A percentile compares a stretch with the other conserved stretches of the same genome.
These are phyloP conservation scores for Ochetophila trinervis DNA, from an alignment of 306 rosid species.

Conservation along the genomic window DNA sequence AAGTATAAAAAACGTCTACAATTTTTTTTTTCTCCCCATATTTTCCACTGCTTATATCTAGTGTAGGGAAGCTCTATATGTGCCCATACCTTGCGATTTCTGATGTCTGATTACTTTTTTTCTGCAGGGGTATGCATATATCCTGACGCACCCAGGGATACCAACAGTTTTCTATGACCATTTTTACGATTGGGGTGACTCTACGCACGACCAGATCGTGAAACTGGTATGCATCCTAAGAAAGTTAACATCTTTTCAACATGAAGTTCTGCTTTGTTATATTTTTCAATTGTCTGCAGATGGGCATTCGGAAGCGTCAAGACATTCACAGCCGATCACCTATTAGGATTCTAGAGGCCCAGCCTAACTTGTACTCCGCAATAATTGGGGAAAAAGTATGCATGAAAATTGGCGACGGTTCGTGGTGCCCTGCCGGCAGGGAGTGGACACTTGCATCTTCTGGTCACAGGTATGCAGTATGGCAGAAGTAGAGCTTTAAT, in stretches of 20 bases:
- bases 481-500: conserved; percentile 47
- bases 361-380: conserved; percentile 75
- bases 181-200: conserved; percentile 63
- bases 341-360: conserved; percentile 71
- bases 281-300: conserved; percentile 42
- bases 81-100: not conserved
- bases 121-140: conserved; percentile 81
- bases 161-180: conserved; percentile 94
- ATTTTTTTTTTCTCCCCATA: too few species aligned
- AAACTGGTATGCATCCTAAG: conserved; percentile 53
- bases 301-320: conserved; percentile 66
- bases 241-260: not conserved
- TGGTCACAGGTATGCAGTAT: conserved; percentile 81
- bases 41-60: too few species aligned
- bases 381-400: conserved; percentile 69
- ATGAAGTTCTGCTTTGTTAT: conserved; percentile 8
- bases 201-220: conserved; percentile 66
- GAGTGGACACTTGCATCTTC: conserved; percentile 75
- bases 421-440: conserved; percentile 77
- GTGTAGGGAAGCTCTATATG: not conserved
- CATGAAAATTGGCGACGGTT: conserved; percentile 85
- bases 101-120: not conserved
- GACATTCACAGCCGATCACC: conserved; percentile 76
- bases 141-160: conserved; percentile 87
- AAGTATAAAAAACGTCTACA: too few species aligned